Percentiles rank a stretch among this genome's conserved stretches.
phyloP scores from a whole-genome alignment of 1,284 basidiomycete genomes.

The Pholiota adiposa region DNA sequence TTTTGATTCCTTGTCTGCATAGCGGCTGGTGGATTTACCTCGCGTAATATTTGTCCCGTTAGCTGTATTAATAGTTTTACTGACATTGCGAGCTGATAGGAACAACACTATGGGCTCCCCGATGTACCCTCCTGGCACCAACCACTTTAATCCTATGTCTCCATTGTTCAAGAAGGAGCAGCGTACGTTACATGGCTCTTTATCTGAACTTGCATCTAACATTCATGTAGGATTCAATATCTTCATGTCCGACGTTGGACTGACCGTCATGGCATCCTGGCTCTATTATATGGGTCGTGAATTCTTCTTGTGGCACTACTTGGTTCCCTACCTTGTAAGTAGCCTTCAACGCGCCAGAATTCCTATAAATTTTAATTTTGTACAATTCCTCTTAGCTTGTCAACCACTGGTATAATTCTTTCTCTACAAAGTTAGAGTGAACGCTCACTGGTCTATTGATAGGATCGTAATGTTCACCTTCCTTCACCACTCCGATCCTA shows the following conservation, averaged over 20 bases:
- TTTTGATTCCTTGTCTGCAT: not conserved
- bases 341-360: not conserved
- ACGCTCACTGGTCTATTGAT: not conserved
- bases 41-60: conserved; percentile 28
- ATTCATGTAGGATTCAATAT: conserved; percentile 51
- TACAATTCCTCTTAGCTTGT: conserved; percentile 31
- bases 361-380: not conserved
- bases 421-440: not conserved
- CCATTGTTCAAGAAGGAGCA: conserved; percentile 44
- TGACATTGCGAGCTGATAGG: conserved; percentile 20
- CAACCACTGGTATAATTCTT: conserved; percentile 40
- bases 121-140: conserved; percentile 70
- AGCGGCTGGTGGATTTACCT: conserved; percentile 81
- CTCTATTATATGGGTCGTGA: conserved; percentile 43
- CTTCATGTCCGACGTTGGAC: conserved; percentile 48
- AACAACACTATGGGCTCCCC: conserved; percentile 72
- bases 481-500: conserved; percentile 75
- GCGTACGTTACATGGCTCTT: conserved; percentile 24
- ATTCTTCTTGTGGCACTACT: conserved; percentile 47
- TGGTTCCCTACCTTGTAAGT: conserved; percentile 54
- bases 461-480: conserved; percentile 52
- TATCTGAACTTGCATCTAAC: conserved; percentile 8
- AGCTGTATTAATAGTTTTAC: no score
- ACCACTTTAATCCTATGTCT: conserved; percentile 44
- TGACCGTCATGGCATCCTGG: conserved; percentile 41